Conservation (phyloP, 768 basidiomycete genomes). For the Serendipita sp. region DNA sequence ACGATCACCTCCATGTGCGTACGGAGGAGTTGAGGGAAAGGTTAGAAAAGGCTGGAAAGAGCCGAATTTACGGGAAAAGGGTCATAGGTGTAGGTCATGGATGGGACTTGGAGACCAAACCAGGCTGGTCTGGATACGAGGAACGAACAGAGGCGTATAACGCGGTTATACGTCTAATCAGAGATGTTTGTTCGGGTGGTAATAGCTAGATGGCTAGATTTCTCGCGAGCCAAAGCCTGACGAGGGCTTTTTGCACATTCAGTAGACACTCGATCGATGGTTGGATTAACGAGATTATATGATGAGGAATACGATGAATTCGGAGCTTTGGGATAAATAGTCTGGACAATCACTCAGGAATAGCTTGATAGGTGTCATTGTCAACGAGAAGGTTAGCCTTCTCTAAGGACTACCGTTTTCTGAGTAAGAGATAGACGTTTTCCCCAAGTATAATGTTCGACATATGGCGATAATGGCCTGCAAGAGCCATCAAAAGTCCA, state of each 20-base stretch:
- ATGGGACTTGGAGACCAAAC: background rate
- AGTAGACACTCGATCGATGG: no score
- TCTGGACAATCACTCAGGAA: no score
- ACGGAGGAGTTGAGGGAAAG: background rate
- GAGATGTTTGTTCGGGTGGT: no score
- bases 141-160: background rate
- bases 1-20: background rate
- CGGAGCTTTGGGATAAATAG: no score
- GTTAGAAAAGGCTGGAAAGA: background rate
- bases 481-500: slow-evolving; percentile 83
- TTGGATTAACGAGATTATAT: no score
- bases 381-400: background rate
- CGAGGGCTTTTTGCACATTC: no score
- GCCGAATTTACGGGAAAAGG: background rate
- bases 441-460: slow-evolving; percentile 85
- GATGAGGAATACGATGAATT: no score
- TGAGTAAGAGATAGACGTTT: slow-evolving; percentile 75
- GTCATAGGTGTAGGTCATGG: background rate
- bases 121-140: background rate
- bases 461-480: slow-evolving; percentile 85
- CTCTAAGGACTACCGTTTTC: slow-evolving; percentile 17
- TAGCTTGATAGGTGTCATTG: no score
- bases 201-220: no score
- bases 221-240: no score
- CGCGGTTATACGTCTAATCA: background rate